phyloP scores from a whole-genome alignment of 2,329 filamentous ascomycete genomes.

The Stenocarpella maydis region DNA sequence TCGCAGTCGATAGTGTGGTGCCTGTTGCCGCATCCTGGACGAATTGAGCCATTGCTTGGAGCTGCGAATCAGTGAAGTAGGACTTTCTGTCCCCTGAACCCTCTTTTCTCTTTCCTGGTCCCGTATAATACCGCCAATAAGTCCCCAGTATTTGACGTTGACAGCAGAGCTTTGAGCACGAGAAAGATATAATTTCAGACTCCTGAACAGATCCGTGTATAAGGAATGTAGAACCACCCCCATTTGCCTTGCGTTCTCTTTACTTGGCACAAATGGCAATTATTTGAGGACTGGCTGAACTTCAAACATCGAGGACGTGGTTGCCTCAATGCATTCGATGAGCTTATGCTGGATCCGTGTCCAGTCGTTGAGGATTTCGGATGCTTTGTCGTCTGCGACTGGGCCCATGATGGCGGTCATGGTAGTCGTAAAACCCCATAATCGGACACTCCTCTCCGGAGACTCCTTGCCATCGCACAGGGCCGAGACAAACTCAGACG shows the following conservation, averaged over 20 bases:
- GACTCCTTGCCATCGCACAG: neutral
- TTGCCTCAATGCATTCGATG: conserved; percentile 4
- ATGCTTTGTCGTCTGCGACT: neutral
- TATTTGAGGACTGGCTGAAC: conserved; percentile 16
- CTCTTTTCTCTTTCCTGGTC: conserved; percentile 2
- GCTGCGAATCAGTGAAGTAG: conserved; percentile 5
- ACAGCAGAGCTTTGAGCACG: neutral
- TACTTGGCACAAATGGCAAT: conserved; percentile 6
- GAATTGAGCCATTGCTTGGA: neutral
- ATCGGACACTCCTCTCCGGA: neutral
- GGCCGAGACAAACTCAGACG: neutral
- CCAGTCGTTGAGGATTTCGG: conserved; percentile 4
- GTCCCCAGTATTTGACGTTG: conserved; percentile 15
- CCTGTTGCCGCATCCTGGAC: conserved; percentile 14
- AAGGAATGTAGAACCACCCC: neutral
- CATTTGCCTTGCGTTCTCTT: neutral
- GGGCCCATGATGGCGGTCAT: conserved; percentile 23
- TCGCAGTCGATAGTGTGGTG: conserved; percentile 6
- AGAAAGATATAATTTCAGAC: neutral
- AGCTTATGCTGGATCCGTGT: conserved; percentile 9
- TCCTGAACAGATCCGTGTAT: neutral
- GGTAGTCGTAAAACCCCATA: conserved; percentile 7
- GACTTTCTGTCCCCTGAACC: neutral
- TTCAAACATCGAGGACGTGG: conserved; percentile 8
- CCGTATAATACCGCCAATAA: conserved; percentile 1